Evolutionary conservation across 495 filamentous ascomycete genomes (phyloP).

Genomic region (Talaromyces trachyspermus): DNA sequence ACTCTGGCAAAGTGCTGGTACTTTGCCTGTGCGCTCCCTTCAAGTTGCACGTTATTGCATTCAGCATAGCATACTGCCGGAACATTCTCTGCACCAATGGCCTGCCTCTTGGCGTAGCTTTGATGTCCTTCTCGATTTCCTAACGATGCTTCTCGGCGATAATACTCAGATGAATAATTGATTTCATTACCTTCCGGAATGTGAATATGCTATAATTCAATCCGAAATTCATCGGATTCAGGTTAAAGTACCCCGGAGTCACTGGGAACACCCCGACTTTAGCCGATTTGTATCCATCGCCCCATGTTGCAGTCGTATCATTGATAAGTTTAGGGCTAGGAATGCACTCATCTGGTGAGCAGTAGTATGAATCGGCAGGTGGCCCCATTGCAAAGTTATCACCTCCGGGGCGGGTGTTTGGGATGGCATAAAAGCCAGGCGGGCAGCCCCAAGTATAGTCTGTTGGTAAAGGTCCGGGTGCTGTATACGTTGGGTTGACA

Average conservation of each 20-base stretch:
- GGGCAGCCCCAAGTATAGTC: conserved; percentile 23
- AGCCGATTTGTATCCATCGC: not conserved
- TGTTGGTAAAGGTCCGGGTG: conserved; percentile 10
- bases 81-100: not conserved
- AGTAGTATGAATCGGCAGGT: conserved; percentile 13
- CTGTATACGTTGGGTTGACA: conserved; percentile 28
- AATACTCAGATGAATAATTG: not conserved
- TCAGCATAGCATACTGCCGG: conserved; percentile 9
- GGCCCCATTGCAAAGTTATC: conserved; percentile 14
- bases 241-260: conserved; percentile 10
- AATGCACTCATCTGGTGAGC: conserved; percentile 14
- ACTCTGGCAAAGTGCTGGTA: not conserved
- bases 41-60: conserved; percentile 10
- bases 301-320: not conserved
- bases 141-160: not conserved
- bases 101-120: not conserved
- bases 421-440: conserved; percentile 54
- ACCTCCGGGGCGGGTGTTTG: conserved; percentile 10
- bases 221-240: conserved; percentile 9
- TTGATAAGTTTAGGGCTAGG: conserved; percentile 6
- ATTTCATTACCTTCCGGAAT: not conserved
- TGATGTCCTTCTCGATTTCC: too few species aligned
- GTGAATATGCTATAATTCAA: conserved; percentile 9
- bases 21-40: conserved; percentile 11
- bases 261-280: conserved; percentile 2